Evolutionary conservation across 495 filamentous ascomycete genomes (phyloP), one percentile per base, ranked within the genome.

Genomic region (Tuber umbilicatum): DNA sequence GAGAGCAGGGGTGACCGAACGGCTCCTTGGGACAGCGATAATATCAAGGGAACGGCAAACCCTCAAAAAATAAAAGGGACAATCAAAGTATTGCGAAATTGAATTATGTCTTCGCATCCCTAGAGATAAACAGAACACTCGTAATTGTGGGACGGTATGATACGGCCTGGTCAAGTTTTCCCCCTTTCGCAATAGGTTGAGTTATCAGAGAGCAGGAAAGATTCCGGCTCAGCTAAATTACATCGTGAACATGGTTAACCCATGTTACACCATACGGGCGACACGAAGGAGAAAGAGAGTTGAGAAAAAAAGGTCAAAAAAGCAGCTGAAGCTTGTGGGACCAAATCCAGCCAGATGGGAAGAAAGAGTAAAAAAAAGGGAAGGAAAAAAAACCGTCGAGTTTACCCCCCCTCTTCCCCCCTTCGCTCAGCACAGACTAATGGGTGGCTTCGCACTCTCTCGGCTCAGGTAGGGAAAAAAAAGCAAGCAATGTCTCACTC

Each of bases 401-500:
- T 55, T 55, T 55, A 27, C 23, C 50, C 50, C 19, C 43, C 19
- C 42, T 10, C 42, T 10, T 40, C 42, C 50, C 50, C 10, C 23
- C 23, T n/a, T 12, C 9, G n/a, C 27, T 64, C 55, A 31, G 55
- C 55, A 64, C 55, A 17, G 55, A 64, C 27, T 5, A 5, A 5
- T 64, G n/a, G 55, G 12, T 64, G 12, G n/a, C 55, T 64, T 7
- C 55, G 55, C n/a, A 64, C 39, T 40, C 5, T n/a, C 47, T 64
- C 55, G 55, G 55, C 55, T 31, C 17, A 31, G 55, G 55, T 31
- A 64, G 12, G 23, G 5, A 5, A 31, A n/a, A 64, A 64, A 64
- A 64, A 64, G 55, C n/a, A 64, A 64, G 27, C 55, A 64, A 64
- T 64, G 55, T 64, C 55, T 64, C 55, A 64, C 55, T 64, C 2